Base-by-base conservation (phyloP, 768 basidiomycete genomes). In the Pleurotus pulmonarius region DNA sequence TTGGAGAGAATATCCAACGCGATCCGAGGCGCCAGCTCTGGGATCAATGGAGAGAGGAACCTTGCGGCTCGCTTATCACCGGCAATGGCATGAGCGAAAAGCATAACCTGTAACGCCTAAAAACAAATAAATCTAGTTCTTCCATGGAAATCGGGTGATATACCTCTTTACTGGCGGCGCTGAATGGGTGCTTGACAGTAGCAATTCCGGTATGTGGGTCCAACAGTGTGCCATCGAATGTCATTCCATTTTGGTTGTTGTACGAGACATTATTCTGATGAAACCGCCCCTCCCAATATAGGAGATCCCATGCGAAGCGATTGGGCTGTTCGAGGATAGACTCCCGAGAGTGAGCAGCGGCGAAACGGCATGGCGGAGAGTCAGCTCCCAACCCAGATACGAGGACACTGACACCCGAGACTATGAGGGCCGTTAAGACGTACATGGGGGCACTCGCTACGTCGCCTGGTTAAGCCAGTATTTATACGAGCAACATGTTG, bases 191-290 rank as follows among this genome's bases (percentile, higher is more conserved):
- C 44, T 60, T 57, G 34, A 60, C 52, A 26, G 57, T 57, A 25
- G 64, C 61, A 9, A 57, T 26, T 7, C 65, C 65, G 40, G 60
- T 66, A 20, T 47, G 40, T 15, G 39, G 55, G 51, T 66, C 59
- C 26, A 66, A 38, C 13, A 66, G 46, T 8, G 65, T 64, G 7
- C 65, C 65, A 29, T 66, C 65, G 38, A 60, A 66, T 34, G 65
- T 64, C 63, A 66, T 66, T 7, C 65, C 65, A 39, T 66, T 66
- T 56, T 59, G 16, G 7, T 58, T 59, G 40, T 64, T 66, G 40
- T 64, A 66, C 2, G 65, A 66, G 24, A 66, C 63, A 47, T 64
- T 66, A 34, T 64, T 55, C 41, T 63, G 61, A 52, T 66, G 65
- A 53, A 66, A 66, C 54, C 55, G 61, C 3, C 65, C 65, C 47